Evolutionary conservation across 2,329 filamentous ascomycete species (phyloP).

Genomic region (Cercospora sp.): DNA sequence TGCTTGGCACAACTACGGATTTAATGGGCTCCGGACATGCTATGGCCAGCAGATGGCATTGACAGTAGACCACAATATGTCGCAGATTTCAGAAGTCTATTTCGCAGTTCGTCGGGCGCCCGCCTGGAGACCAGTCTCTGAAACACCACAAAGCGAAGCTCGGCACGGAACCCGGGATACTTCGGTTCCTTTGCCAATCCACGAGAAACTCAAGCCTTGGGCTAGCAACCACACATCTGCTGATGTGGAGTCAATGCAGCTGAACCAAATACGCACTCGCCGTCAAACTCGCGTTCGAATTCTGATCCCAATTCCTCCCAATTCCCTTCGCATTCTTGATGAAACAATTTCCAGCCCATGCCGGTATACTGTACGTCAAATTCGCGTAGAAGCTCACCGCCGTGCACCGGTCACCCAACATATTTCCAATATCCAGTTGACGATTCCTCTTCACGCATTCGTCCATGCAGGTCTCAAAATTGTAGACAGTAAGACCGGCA

Average conservation of each 20-base stretch:
- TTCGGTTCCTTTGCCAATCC: not conserved
- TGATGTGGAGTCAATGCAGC: constrained; percentile 1
- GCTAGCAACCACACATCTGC: not conserved
- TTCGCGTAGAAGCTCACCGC: constrained; percentile 17
- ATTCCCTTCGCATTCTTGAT: constrained; percentile 17
- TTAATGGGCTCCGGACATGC: not conserved
- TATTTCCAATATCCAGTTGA: constrained; percentile 14
- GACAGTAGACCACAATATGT: not conserved
- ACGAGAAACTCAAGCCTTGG: not conserved
- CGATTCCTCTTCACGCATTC: constrained; percentile 14
- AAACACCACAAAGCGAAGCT: not conserved
- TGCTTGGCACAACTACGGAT: not conserved
- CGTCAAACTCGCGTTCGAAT: constrained; percentile 15
- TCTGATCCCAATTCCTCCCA: constrained; percentile 15
- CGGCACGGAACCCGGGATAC: not conserved
- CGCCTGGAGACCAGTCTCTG: not conserved
- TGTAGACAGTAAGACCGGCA: constrained; percentile 13
- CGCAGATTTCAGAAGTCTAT: not conserved
- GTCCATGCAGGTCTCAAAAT: constrained; percentile 16
- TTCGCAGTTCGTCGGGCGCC: not conserved
- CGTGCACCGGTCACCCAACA: constrained; percentile 6
- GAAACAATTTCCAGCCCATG: constrained; percentile 16
- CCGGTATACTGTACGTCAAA: constrained; percentile 13
- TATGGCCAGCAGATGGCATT: not conserved
- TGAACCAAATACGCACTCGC: constrained; percentile 11